These are phyloP conservation scores for Picochlorum sp. DNA, from an alignment of 139 green algal species.

Conservation along the genomic window DNA sequence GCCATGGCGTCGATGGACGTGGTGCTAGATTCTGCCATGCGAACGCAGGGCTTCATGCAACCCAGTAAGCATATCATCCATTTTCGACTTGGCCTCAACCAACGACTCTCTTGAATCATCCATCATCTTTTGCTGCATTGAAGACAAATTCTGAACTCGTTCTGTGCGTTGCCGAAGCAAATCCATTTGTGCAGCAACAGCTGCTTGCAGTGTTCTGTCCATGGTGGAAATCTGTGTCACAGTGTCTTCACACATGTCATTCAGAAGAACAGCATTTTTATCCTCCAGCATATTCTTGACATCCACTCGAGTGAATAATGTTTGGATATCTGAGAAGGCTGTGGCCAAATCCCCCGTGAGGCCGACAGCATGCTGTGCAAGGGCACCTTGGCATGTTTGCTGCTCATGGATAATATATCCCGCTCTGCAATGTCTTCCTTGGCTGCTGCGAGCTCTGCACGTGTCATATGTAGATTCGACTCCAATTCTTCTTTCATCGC, in stretches of 20 bases:
- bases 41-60: neutral
- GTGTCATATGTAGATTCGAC: slow-evolving; percentile 16
- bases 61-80: neutral
- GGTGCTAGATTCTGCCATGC: slow-evolving; percentile 20
- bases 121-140: neutral
- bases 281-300: slow-evolving; percentile 30
- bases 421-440: slow-evolving; percentile 26
- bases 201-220: slow-evolving; percentile 14
- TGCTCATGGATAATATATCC: slow-evolving; percentile 36
- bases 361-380: slow-evolving; percentile 24
- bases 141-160: slow-evolving; percentile 6
- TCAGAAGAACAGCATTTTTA: slow-evolving; percentile 24
- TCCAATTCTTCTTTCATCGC: slow-evolving; percentile 17
- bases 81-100: neutral
- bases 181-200: slow-evolving; percentile 19
- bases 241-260: slow-evolving; percentile 13
- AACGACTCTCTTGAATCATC: neutral
- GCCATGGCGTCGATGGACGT: slow-evolving; percentile 16
- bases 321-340: slow-evolving; percentile 16
- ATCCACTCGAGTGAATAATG: slow-evolving; percentile 25
- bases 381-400: slow-evolving; percentile 12
- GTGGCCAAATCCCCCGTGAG: slow-evolving; percentile 21
- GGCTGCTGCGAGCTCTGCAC: slow-evolving; percentile 14
- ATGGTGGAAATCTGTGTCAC: slow-evolving; percentile 16
- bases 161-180: slow-evolving; percentile 13